Evolutionary conservation across 2,329 filamentous ascomycete species (phyloP), one percentile per base, ranked within the genome.

Genomic region (Scedosporium apiospermum): DNA sequence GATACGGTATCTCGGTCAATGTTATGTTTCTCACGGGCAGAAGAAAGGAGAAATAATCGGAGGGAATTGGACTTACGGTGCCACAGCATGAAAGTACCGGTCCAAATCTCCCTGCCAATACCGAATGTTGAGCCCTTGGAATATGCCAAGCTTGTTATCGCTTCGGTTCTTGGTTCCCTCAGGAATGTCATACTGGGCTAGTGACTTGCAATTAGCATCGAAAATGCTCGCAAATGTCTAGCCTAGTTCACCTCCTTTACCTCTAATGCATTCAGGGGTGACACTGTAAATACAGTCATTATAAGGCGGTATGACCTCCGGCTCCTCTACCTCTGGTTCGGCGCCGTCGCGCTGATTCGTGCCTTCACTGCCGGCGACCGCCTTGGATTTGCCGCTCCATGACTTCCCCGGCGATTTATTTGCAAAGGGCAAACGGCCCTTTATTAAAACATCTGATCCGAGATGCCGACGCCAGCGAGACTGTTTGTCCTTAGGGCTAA

Each of bases 21-120:
- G 34, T 14, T 3, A 12, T 38, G 10, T 38, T 38, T 12, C 10
- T 60, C 57, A 51, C n/a, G 1, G 16, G 18, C 1, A 6, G 14
- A 3, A 10, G 14, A 49, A 38, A 12, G 5, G 12, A 26, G 26
- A 30, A 16, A 4, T 46, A 46, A n/a, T 3, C 9, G 3, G 57
- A 14, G 9, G 16, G 16, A 44, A 1, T 38, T 59, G 21, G 10
- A 38, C 65, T 65, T 63, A 71, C 68, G 67, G 65, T 7, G 68
- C 72, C 63, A 73, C 68, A 1, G 65, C 67, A 12, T 46, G 66
- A 64, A 77, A 75, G 63, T 74, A 77, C 0, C 67, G 66, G 57
- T 77, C 67, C 21, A 79, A 70, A 63, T 78, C 76, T 16, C 73
- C 68, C 57, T 76, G 73, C 4, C 73, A 72, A 61, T 78, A 79